Evolutionary conservation across 2,329 filamentous ascomycete genomes (phyloP).

Genomic region (Diplodia sapinea): DNA sequence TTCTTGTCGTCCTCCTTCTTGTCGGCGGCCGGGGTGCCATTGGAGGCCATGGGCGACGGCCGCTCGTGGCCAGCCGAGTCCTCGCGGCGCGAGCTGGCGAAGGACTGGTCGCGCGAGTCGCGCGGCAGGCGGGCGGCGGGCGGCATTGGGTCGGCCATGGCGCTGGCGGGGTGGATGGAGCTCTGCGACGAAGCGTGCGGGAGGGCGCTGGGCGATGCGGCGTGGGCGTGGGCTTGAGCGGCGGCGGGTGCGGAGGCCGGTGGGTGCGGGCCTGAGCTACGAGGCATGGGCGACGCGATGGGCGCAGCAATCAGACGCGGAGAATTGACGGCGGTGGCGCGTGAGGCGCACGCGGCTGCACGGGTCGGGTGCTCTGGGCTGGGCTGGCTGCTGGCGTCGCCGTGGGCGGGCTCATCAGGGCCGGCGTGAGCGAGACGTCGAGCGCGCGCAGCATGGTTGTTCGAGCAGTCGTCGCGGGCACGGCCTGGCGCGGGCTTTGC

Average conservation of each 20-base stretch:
- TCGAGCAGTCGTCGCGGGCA: not conserved
- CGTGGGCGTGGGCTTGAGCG: not conserved
- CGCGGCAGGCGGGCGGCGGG: constrained; percentile 1
- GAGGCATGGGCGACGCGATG: constrained; percentile 5
- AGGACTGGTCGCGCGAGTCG: not conserved
- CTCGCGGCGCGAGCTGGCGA: constrained; percentile 9
- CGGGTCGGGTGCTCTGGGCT: constrained; percentile 10
- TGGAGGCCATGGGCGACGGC: not conserved
- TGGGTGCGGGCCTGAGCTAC: constrained; percentile 1
- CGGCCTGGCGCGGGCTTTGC: not conserved
- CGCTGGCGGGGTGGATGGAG: constrained; percentile 6
- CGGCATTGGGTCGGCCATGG: constrained; percentile 16
- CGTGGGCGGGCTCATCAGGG: not conserved
- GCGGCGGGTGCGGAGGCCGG: not conserved
- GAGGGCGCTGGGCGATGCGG: not conserved
- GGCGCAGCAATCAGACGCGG: not conserved
- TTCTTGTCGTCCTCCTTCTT: not conserved
- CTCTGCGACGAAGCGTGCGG: not conserved
- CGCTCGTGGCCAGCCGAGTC: constrained; percentile 14
- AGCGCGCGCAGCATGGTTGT: not conserved
- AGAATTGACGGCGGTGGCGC: not conserved
- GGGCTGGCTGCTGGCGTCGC: not conserved
- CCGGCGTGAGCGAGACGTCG: no score
- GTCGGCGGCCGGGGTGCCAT: constrained; percentile 1
- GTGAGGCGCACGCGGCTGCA: constrained; percentile 15